Base-by-base conservation (phyloP, 768 basidiomycete genomes). In the Lentinula detonsa region DNA sequence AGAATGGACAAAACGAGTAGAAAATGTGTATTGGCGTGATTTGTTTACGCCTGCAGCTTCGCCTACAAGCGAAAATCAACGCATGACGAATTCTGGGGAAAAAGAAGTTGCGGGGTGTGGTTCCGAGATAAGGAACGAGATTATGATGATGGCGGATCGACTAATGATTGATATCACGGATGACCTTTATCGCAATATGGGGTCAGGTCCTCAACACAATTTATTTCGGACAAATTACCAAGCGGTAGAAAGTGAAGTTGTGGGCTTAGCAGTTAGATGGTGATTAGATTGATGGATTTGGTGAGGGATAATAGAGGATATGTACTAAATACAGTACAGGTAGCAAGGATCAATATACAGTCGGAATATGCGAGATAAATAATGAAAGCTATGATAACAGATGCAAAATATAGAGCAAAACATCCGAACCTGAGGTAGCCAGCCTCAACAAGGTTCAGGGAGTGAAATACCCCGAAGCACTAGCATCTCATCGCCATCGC, bases 221-320 rank as follows among this genome's bases (percentile, higher is more conserved):
- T 70, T 84, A 35, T 84, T 96, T 68, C 80, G 93, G 70, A 96
- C 95, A 2, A 75, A 83, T 68, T 96, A 94, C 70, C 81, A 85
- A 61, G 90, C 90, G 31, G 93, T 97, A 1, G 91, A 91, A 73
- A 91, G 86, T 73, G 91, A 94, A 66, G 85, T 92, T 21, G 74
- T 88, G 42, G 92, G 91, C 21, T 72, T 90, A 43, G 84, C 85
- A 6, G 90, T 91, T 4, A 86, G 88, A 64, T 90, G 89, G 88
- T 90, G 66, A 56, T 56, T 68, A 42, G 43, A 46, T 39, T 23
- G 21, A 46, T 46, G 1, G 45, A 33, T 51, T 33, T 0, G 50
- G 31, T 33, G 16, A 46, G 23, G 10, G 18, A 11, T 23, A 45
- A 59, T 46, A 50, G 54, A 31, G 46, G 51, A 64, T 57, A 43